A percentile compares a stretch with the other conserved stretches of the same genome.
phyloP scores from a whole-genome alignment of 1,139 yeast genomes.

The Saccharomycopsis hybrid region DNA sequence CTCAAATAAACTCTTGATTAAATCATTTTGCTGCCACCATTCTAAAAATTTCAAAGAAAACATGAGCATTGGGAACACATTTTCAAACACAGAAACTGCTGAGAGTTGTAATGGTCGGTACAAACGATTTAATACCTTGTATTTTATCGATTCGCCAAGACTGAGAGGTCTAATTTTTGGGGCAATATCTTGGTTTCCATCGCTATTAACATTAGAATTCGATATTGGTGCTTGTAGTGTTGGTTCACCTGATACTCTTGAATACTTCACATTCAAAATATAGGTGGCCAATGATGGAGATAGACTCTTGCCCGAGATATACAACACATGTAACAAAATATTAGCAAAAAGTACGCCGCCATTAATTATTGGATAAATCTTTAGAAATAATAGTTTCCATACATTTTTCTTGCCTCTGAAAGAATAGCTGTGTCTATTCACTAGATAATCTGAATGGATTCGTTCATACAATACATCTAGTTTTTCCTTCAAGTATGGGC shows the following conservation, averaged over 20 bases:
- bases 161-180: slow-evolving; percentile 44
- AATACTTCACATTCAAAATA: slow-evolving; percentile 57
- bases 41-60: slow-evolving; percentile 81
- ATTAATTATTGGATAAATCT: slow-evolving; percentile 55
- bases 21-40: slow-evolving; percentile 89
- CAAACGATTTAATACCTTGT: slow-evolving; percentile 30
- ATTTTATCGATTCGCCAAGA: slow-evolving; percentile 38
- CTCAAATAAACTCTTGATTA: slow-evolving; percentile 55
- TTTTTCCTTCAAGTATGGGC: slow-evolving; percentile 66
- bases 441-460: slow-evolving; percentile 50
- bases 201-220: not conserved
- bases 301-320: slow-evolving; percentile 60
- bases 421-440: slow-evolving; percentile 5
- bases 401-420: slow-evolving; percentile 18
- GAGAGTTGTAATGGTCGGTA: slow-evolving; percentile 38
- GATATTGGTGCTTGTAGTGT: not conserved
- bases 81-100: slow-evolving; percentile 33
- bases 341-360: slow-evolving; percentile 44
- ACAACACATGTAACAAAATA: slow-evolving; percentile 56
- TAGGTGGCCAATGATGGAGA: slow-evolving; percentile 61
- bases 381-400: slow-evolving; percentile 43
- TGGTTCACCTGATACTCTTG: slow-evolving; percentile 41
- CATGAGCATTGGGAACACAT: slow-evolving; percentile 74
- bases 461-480: slow-evolving; percentile 60
- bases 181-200: not conserved